phyloP scores from a whole-genome alignment of 176 grass and related monocot genomes.

The Ensete glaucum region DNA sequence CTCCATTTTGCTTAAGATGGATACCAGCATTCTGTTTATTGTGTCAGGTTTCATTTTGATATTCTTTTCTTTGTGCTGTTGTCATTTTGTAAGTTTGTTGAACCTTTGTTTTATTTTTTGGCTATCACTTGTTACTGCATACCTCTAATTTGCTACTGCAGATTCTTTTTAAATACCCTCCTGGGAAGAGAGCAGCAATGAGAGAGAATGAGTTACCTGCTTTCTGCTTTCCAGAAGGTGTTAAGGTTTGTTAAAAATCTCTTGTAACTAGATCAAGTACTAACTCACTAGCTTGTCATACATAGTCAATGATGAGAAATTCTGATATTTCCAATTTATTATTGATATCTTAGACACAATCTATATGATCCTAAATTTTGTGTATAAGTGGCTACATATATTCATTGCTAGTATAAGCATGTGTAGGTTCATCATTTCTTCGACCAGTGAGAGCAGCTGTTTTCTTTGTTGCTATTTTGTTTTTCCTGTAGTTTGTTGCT shows the following conservation, averaged over 20 bases:
- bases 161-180: constrained; percentile 99
- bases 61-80: background rate
- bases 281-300: too few species aligned
- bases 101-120: background rate
- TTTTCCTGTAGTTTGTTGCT: background rate
- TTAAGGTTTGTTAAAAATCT: constrained; percentile 52
- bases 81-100: background rate
- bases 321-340: too few species aligned
- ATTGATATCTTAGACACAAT: background rate
- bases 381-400: background rate
- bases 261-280: background rate
- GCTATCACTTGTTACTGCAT: constrained; percentile 1
- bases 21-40: background rate
- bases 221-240: constrained; percentile 96
- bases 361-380: background rate
- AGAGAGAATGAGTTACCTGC: constrained; percentile 73
- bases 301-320: too few species aligned
- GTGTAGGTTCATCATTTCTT: background rate
- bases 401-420: background rate
- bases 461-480: background rate
- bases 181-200: constrained; percentile 59
- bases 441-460: background rate
- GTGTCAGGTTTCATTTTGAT: background rate
- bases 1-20: background rate
- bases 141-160: constrained; percentile 29